Evolutionary conservation across 2,329 filamentous ascomycete genomes (phyloP), one percentile per base, ranked within the genome.

Genomic region (Epichloe sylvatica): DNA sequence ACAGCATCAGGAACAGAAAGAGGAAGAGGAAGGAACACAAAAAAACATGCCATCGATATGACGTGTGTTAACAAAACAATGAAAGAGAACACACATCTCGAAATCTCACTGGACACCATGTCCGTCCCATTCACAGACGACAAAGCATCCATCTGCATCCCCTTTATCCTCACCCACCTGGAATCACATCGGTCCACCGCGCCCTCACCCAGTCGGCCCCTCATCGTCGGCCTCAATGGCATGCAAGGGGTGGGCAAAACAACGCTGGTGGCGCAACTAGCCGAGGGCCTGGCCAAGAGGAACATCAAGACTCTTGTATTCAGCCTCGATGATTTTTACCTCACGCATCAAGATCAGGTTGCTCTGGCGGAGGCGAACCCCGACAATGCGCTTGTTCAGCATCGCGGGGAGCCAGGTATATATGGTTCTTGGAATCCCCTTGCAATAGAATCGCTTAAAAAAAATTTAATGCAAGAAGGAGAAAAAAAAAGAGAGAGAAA

Each of bases 201-300:
- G 33, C 55, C 68, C 38, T 19, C 44, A 3, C 41, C 35, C 66
- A 49, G 56, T 58, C 76, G 75, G 19, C 88, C 89, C 25, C 62
- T 95, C 65, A 80, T 95, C 63, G 75, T 96, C 54, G 91, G 89
- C 44, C 76, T 97, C 59, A 94, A 94, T 59, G 91, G 90, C 53
- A 80, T 95, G 30, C 91, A 96, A 68, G 91, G 91, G 52, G 84
- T 86, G 37, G 91, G 91, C 57, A 96, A 97, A 71, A 94, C 90
- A 3, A 94, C 90, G 12, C 76, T 95, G 59, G 89, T 90, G 37
- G 74, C 74, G 37, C 73, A 77, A 4, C 76, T 94, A 43, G 75
- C 80, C 55, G 63, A 72, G 19, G 78, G 76, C 13, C 77, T 91
- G 37, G 72, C 76, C 44, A 64, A 71, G 13, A 59, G 67, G 35